A percentile compares a stretch with the other conserved stretches of the same genome.
Conservation (phyloP, 768 basidiomycete species). For the Lactarius sanguifluus region DNA sequence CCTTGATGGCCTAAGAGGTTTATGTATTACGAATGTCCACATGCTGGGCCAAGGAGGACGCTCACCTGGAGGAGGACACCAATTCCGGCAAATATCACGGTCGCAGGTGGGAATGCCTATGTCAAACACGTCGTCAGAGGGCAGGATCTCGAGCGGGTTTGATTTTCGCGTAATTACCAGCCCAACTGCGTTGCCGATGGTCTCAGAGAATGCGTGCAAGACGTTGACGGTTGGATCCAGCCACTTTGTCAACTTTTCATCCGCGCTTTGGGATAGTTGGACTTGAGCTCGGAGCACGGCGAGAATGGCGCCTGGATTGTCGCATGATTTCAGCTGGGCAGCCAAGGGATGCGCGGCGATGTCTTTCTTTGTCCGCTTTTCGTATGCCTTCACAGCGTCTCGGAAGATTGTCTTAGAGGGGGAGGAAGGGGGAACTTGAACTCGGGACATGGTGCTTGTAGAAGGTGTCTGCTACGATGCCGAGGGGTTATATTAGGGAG, state of each 20-base stretch:
- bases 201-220: neutral
- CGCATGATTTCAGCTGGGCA: neutral
- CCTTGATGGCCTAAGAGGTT: neutral
- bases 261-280: neutral
- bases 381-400: neutral
- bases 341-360: neutral
- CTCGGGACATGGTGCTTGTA: neutral
- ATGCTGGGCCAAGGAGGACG: neutral
- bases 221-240: constrained; percentile 1
- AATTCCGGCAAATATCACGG: neutral
- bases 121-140: neutral
- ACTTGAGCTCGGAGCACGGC: neutral
- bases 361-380: neutral
- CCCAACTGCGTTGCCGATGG: neutral
- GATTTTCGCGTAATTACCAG: neutral
- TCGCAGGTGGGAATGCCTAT: neutral
- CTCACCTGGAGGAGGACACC: neutral
- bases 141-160: neutral
- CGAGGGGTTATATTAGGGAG: neutral
- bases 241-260: neutral
- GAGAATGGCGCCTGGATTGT: neutral
- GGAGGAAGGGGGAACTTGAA: neutral
- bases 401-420: neutral
- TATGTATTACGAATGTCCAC: neutral
- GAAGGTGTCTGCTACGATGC: neutral